These are phyloP conservation scores for Cystobasidium slooffiae DNA, from an alignment of 1,284 basidiomycete genomes.

Conservation along the genomic window DNA sequence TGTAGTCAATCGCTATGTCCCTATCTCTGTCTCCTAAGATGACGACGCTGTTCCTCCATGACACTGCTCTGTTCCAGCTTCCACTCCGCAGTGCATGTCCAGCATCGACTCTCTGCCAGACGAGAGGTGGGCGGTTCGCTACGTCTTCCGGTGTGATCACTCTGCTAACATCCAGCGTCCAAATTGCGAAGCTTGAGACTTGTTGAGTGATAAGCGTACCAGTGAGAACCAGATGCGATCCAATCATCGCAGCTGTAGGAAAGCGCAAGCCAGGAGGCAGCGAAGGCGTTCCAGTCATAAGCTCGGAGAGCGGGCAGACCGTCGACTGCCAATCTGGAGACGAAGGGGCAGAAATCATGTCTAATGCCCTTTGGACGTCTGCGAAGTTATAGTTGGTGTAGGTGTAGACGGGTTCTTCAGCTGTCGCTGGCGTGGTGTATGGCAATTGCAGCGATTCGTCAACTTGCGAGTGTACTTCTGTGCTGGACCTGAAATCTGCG, in stretches of 20 bases:
- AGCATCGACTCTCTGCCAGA: conserved; percentile 45
- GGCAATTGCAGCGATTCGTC: conserved; percentile 39
- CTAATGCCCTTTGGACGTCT: conserved; percentile 88
- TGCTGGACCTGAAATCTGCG: not conserved
- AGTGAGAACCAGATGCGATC: conserved; percentile 69
- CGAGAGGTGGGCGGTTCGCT: conserved; percentile 22
- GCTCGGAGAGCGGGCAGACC: conserved; percentile 72
- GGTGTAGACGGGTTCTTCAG: conserved; percentile 71
- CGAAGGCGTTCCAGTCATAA: conserved; percentile 68
- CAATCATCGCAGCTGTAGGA: conserved; percentile 86
- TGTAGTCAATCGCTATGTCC: conserved; percentile 81
- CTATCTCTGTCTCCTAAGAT: conserved; percentile 86
- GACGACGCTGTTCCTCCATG: conserved; percentile 72
- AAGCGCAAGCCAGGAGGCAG: conserved; percentile 91
- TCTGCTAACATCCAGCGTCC: conserved; percentile 51
- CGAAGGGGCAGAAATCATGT: conserved; percentile 76
- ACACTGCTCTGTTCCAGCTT: conserved; percentile 53
- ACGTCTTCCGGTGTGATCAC: conserved; percentile 22
- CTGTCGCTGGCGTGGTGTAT: conserved; percentile 18
- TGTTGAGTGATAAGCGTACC: conserved; percentile 53
- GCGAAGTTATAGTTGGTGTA: conserved; percentile 83
- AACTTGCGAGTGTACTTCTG: conserved; percentile 3
- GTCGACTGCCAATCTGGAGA: conserved; percentile 63
- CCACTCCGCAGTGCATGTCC: conserved; percentile 41
- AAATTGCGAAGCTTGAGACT: conserved; percentile 62